Evolutionary conservation across 495 filamentous ascomycete species (phyloP).

Genomic region (Penicillium odoratum): DNA sequence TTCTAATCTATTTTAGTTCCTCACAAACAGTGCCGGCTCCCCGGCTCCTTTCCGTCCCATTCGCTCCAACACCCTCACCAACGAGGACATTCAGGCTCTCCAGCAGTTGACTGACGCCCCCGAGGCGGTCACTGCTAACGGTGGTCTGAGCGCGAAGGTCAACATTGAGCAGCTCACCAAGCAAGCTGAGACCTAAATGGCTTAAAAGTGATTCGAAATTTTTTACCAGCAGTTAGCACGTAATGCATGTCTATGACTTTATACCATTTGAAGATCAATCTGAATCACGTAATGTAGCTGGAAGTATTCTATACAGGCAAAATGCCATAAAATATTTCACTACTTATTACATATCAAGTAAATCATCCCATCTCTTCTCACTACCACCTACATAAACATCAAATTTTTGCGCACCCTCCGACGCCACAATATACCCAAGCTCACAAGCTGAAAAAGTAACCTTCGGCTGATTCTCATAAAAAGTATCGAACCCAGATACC

Average conservation of each 20-base stretch:
- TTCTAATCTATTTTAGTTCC: constrained; percentile 38
- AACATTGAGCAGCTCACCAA: constrained; percentile 39
- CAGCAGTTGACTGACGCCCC: constrained; percentile 35
- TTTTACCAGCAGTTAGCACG: constrained; percentile 12
- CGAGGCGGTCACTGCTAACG: constrained; percentile 21
- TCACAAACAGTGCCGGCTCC: constrained; percentile 45
- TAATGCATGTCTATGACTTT: constrained; percentile 24
- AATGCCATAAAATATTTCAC: not conserved
- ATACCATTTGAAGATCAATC: not conserved
- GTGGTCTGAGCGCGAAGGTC: constrained; percentile 29
- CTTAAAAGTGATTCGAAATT: constrained; percentile 17
- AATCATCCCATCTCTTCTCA: constrained; percentile 17
- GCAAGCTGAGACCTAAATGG: constrained; percentile 36
- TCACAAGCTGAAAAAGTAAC: constrained; percentile 60
- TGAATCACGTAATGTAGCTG: not conserved
- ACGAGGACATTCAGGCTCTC: constrained; percentile 47
- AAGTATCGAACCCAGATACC: constrained; percentile 51
- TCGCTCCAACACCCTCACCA: constrained; percentile 46
- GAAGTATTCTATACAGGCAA: not conserved
- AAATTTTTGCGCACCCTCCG: constrained; percentile 56
- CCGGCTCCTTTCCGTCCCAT: constrained; percentile 50
- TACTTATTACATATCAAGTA: constrained; percentile 8
- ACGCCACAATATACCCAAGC: constrained; percentile 57
- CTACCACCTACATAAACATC: constrained; percentile 21
- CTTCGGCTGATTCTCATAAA: constrained; percentile 54